Evolutionary conservation across 306 rosid genomes (phyloP).

Genomic region (Phaseolus lunatus): DNA sequence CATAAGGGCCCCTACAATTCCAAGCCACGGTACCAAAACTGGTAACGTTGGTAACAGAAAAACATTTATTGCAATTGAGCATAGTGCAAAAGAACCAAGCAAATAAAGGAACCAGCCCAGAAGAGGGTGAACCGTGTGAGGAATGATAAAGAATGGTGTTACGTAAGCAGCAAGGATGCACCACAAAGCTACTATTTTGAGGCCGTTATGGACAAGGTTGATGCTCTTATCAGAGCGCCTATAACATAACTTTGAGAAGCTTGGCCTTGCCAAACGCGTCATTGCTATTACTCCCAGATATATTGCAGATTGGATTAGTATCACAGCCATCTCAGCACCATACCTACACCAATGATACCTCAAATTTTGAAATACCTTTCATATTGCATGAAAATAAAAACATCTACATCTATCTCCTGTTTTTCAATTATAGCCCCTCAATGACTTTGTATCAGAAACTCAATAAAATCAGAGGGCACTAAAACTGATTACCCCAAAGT

Average conservation of each 20-base stretch:
- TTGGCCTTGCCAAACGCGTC: conserved; percentile 69
- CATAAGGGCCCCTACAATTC: conserved; percentile 61
- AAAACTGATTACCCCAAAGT: conserved; percentile 67
- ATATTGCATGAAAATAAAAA: neutral
- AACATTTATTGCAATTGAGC: conserved; percentile 55
- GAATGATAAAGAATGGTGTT: conserved; percentile 64
- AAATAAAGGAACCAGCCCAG: conserved; percentile 75
- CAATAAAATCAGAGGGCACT: neutral
- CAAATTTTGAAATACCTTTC: neutral
- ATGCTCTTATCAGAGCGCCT: conserved; percentile 66
- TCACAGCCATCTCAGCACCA: conserved; percentile 64
- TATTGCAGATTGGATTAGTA: conserved; percentile 56
- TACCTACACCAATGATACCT: conserved; percentile 53
- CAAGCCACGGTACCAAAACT: conserved; percentile 61
- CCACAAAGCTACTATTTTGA: conserved; percentile 61
- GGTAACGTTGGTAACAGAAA: conserved; percentile 67
- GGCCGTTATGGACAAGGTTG: conserved; percentile 50
- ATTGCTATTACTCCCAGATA: conserved; percentile 62
- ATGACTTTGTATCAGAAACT: neutral
- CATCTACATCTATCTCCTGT: neutral
- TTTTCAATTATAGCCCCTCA: neutral
- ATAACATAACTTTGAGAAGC: conserved; percentile 66
- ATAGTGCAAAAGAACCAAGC: conserved; percentile 63
- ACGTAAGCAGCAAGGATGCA: conserved; percentile 69
- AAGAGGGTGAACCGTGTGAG: conserved; percentile 75